Conservation (phyloP, 2,329 filamentous ascomycete genomes). For the Diaporthe sp. region DNA sequence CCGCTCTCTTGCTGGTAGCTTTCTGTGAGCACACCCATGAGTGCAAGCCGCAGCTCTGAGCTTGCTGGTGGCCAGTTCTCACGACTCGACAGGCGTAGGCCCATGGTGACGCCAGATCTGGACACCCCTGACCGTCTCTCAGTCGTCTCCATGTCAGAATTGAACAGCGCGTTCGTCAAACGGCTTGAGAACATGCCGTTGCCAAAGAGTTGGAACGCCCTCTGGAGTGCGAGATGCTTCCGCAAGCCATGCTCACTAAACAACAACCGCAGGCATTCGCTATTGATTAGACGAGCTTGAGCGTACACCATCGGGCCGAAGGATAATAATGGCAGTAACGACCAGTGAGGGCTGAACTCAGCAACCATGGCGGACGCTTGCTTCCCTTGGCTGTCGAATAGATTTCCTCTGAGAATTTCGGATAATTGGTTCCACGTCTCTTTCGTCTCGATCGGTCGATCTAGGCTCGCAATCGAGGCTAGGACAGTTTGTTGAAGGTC, state of each 20-base stretch:
- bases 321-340: constrained; percentile 77
- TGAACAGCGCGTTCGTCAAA: constrained; percentile 87
- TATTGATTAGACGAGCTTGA: constrained; percentile 84
- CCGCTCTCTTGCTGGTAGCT: constrained; percentile 65
- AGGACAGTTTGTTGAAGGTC: constrained; percentile 59
- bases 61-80: constrained; percentile 94
- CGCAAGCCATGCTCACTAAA: constrained; percentile 81
- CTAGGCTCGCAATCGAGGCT: constrained; percentile 64
- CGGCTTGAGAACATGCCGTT: constrained; percentile 87
- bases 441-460: constrained; percentile 52
- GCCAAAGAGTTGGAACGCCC: constrained; percentile 85
- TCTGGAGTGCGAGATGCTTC: constrained; percentile 80
- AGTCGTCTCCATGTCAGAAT: constrained; percentile 83
- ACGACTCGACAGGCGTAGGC: constrained; percentile 84
- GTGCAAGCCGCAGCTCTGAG: constrained; percentile 89
- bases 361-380: constrained; percentile 37
- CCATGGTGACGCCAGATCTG: constrained; percentile 80
- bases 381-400: constrained; percentile 49
- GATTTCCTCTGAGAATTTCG: constrained; percentile 55
- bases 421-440: constrained; percentile 54
- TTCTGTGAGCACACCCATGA: constrained; percentile 88
- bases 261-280: constrained; percentile 80
- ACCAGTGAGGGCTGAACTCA: constrained; percentile 68
- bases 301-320: constrained; percentile 80
- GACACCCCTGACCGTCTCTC: constrained; percentile 80